These are phyloP conservation scores for Xylariaceae sp. DNA, from an alignment of 2,329 filamentous ascomycete species.

Conservation along the genomic window DNA sequence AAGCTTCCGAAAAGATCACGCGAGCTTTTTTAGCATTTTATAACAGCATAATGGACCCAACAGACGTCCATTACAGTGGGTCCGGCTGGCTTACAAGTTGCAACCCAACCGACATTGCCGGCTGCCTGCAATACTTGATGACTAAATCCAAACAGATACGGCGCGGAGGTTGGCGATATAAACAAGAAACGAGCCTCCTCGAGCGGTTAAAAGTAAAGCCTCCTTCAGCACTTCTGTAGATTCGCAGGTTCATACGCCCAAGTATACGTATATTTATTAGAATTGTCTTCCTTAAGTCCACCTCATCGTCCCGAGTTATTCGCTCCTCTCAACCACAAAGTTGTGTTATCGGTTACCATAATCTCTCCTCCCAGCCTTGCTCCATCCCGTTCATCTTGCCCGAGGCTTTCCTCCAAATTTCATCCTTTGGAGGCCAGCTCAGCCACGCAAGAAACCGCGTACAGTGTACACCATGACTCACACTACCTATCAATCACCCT, in stretches of 20 bases:
- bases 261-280: background rate
- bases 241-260: background rate
- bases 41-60: background rate
- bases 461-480: constrained; percentile 16
- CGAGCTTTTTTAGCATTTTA: background rate
- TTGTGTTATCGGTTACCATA: background rate
- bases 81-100: background rate
- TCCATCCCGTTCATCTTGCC: background rate
- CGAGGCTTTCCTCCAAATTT: background rate
- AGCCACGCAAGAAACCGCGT: background rate
- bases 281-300: background rate
- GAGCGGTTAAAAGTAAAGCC: background rate
- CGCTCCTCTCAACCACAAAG: background rate
- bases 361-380: background rate
- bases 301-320: background rate
- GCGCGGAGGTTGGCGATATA: constrained; percentile 8
- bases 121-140: background rate
- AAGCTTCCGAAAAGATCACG: constrained; percentile 23
- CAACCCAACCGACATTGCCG: constrained; percentile 10
- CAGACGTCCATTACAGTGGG: constrained; percentile 13
- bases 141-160: constrained; percentile 1
- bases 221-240: background rate
- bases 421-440: background rate
- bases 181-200: constrained; percentile 4
- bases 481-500: constrained; percentile 18